phyloP scores from a whole-genome alignment of 1,284 basidiomycete species.

The Xerocomus amazonicus region DNA sequence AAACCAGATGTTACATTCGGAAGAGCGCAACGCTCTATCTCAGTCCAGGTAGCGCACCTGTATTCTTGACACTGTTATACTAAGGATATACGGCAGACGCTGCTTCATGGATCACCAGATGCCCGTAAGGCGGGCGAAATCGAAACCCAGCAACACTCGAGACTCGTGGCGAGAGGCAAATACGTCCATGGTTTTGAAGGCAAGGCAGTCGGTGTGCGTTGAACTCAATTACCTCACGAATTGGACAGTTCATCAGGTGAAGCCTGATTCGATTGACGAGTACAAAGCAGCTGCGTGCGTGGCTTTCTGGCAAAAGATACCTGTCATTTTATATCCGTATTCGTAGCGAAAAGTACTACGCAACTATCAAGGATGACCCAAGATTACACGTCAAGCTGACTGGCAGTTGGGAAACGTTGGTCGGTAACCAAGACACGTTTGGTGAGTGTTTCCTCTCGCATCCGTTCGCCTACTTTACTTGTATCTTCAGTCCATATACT shows the following conservation, averaged over 20 bases:
- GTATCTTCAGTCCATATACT: conserved; percentile 61
- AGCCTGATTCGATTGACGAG: conserved; percentile 71
- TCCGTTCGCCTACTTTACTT: neutral
- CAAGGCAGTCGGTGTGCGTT: conserved; percentile 35
- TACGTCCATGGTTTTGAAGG: conserved; percentile 88
- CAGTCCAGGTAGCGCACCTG: conserved; percentile 52
- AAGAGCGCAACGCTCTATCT: conserved; percentile 46
- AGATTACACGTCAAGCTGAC: conserved; percentile 81
- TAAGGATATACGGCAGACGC: conserved; percentile 39
- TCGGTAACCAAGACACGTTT: conserved; percentile 87
- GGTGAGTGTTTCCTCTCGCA: conserved; percentile 26
- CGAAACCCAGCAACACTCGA: conserved; percentile 76
- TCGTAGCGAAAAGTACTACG: conserved; percentile 75
- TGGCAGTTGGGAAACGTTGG: conserved; percentile 85
- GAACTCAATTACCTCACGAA: conserved; percentile 5
- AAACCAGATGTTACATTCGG: conserved; percentile 24
- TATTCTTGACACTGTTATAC: conserved; percentile 18
- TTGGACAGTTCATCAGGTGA: conserved; percentile 72
- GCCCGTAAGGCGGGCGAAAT: conserved; percentile 80
- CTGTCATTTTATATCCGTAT: conserved; percentile 8
- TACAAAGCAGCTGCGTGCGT: conserved; percentile 86
- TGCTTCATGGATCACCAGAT: conserved; percentile 75
- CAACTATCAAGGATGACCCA: conserved; percentile 67
- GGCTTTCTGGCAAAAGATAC: conserved; percentile 4
- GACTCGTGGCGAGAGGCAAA: conserved; percentile 81